Percentiles rank a stretch among this genome's conserved stretches.
Evolutionary conservation across 78 protist genomes (phyloP).

Genomic region (Guillardia theta): DNA sequence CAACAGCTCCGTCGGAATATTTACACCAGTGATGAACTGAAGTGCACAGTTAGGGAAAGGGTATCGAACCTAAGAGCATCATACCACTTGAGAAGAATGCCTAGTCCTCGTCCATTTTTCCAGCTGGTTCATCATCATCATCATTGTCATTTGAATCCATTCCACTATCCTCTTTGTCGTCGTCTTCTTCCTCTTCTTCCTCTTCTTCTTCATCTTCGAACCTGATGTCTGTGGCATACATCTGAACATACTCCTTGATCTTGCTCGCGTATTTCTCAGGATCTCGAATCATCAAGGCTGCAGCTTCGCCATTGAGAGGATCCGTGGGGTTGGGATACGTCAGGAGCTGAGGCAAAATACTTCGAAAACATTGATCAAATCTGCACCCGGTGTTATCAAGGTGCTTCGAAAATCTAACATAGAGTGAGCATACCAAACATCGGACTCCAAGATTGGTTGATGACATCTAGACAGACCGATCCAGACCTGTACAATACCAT

Average conservation of each 20-base stretch:
- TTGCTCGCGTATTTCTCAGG: background rate
- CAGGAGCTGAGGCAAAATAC: constrained; percentile 83
- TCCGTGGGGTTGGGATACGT: constrained; percentile 95
- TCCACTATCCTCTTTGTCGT: background rate
- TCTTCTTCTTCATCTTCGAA: constrained; percentile 38
- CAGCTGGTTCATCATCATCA: background rate
- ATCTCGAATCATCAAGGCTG: constrained; percentile 64
- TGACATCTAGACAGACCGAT: constrained; percentile 94
- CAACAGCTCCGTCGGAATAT: too few relatives aligned
- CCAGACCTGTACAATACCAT: constrained; percentile 79
- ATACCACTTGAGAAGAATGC: too few relatives aligned
- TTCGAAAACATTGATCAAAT: constrained; percentile 89
- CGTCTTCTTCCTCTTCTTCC: background rate
- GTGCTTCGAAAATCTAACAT: too few relatives aligned
- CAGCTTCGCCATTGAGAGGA: constrained; percentile 97
- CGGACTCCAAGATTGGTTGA: constrained; percentile 98
- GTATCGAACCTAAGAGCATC: too few relatives aligned
- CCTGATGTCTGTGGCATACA: constrained; percentile 43
- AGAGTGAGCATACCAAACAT: constrained; percentile 89
- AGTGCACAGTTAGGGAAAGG: too few relatives aligned
- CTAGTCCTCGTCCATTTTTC: background rate
- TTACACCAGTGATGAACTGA: too few relatives aligned
- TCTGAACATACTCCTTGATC: constrained; percentile 22
- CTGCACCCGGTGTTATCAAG: constrained; percentile 6
- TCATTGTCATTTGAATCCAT: background rate